These are phyloP conservation scores for Mucor lusitanicus DNA, from an alignment of 371 early-diverging fungal species.

Conservation along the genomic window DNA sequence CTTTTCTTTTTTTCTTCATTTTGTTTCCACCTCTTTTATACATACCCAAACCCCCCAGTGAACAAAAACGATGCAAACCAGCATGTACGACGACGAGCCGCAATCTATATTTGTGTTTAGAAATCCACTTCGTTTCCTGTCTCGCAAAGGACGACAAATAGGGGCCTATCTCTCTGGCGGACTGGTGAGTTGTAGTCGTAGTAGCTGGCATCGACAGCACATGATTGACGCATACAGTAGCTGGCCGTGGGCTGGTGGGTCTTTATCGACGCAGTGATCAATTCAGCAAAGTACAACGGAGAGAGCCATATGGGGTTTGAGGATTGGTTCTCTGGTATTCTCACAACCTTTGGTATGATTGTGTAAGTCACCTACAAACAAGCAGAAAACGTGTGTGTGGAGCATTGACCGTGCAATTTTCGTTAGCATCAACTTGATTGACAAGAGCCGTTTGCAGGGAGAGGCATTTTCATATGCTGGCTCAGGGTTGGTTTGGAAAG, in stretches of 20 bases:
- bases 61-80: slow-evolving; percentile 9
- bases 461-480: slow-evolving; percentile 53
- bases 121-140: slow-evolving; percentile 44
- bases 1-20: slow-evolving; percentile 29
- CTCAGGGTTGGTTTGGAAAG: slow-evolving; percentile 63
- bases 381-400: not conserved
- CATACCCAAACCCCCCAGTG: not conserved
- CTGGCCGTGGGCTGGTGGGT: slow-evolving; percentile 87
- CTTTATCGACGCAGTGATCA: slow-evolving; percentile 73
- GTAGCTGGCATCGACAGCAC: not conserved
- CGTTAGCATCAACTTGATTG: slow-evolving; percentile 57
- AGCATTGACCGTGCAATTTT: not conserved
- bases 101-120: slow-evolving; percentile 46
- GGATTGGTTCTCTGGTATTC: slow-evolving; percentile 81
- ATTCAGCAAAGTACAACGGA: slow-evolving; percentile 35
- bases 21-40: not conserved
- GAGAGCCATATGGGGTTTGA: slow-evolving; percentile 64
- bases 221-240: slow-evolving; percentile 24
- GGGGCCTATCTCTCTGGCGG: slow-evolving; percentile 58
- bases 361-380: slow-evolving; percentile 47
- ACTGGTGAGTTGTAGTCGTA: slow-evolving; percentile 46
- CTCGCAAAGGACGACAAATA: slow-evolving; percentile 55
- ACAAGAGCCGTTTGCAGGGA: slow-evolving; percentile 58
- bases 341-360: slow-evolving; percentile 77
- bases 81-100: slow-evolving; percentile 42